Percentiles rank a stretch among this genome's conserved stretches.
Conservation (phyloP, 2,329 filamentous ascomycete genomes). For the Knoxdaviesia proteae region DNA sequence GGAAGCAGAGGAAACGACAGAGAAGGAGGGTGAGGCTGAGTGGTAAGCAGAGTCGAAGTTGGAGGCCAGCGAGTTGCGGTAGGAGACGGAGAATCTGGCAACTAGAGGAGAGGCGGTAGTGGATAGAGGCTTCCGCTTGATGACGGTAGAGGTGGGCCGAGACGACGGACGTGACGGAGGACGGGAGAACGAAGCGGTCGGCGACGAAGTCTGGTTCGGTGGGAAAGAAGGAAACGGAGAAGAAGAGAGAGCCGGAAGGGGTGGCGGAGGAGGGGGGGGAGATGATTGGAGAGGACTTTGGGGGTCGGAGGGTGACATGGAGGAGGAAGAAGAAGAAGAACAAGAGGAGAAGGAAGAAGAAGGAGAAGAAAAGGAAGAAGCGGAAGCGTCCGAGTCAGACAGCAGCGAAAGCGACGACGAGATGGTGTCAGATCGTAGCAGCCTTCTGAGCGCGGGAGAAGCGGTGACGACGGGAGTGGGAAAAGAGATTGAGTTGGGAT, state of each 20-base stretch:
- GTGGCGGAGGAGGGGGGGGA: neutral
- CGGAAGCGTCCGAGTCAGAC: too few species aligned
- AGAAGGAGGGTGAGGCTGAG: slow-evolving; percentile 3
- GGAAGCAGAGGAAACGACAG: slow-evolving; percentile 7
- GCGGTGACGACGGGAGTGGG: too few species aligned
- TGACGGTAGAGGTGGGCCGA: slow-evolving; percentile 10
- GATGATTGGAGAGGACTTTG: neutral
- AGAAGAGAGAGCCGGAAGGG: neutral
- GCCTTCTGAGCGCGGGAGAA: too few species aligned
- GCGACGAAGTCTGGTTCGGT: neutral
- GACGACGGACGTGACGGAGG: too few species aligned
- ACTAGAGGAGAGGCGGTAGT: slow-evolving; percentile 29
- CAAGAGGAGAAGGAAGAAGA: neutral
- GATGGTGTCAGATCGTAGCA: too few species aligned
- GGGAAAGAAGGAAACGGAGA: neutral
- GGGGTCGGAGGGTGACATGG: neutral
- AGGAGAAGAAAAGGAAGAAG: too few species aligned
- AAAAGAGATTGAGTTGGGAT: too few species aligned
- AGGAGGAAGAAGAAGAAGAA: neutral
- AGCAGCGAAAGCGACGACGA: too few species aligned
- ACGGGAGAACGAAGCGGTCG: neutral
- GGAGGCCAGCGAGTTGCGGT: slow-evolving; percentile 8
- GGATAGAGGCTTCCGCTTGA: slow-evolving; percentile 42
- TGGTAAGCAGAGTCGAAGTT: slow-evolving; percentile 9
- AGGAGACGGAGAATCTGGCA: slow-evolving; percentile 22